A percentile compares a stretch with the other conserved stretches of the same genome.
Conservation (phyloP, 1,284 basidiomycete species). For the Ceratobasidium sp. region DNA sequence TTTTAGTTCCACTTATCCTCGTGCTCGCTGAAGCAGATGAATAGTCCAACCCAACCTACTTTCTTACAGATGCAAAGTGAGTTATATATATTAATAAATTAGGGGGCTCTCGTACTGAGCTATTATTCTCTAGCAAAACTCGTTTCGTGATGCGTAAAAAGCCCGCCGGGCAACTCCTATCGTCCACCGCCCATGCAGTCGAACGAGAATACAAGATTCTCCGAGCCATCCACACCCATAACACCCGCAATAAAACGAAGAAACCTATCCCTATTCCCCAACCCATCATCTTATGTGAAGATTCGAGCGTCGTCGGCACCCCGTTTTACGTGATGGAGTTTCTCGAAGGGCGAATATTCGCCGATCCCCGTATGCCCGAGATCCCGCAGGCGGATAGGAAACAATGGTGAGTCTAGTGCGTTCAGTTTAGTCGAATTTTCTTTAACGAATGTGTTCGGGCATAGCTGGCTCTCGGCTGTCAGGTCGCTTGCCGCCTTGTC, state of each 20-base stretch:
- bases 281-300: slow-evolving; percentile 85
- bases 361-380: slow-evolving; percentile 80
- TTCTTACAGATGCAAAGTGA: slow-evolving; percentile 79
- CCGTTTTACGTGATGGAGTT: slow-evolving; percentile 98
- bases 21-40: slow-evolving; percentile 40
- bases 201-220: slow-evolving; percentile 92
- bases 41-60: slow-evolving; percentile 95
- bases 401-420: slow-evolving; percentile 68
- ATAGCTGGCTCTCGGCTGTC: slow-evolving; percentile 81
- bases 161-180: slow-evolving; percentile 87
- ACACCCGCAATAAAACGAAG: slow-evolving; percentile 78
- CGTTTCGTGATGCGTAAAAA: slow-evolving; percentile 93
- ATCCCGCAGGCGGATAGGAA: slow-evolving; percentile 69
- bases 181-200: slow-evolving; percentile 91
- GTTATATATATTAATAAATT: no score
- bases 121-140: slow-evolving; percentile 58
- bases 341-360: slow-evolving; percentile 91
- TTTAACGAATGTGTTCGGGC: no score
- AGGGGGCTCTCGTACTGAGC: no score
- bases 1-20: slow-evolving; percentile 9
- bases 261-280: slow-evolving; percentile 84
- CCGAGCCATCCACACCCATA: slow-evolving; percentile 77
- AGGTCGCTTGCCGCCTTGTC: slow-evolving; percentile 79
- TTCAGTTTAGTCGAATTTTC: neutral
- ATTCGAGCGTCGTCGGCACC: slow-evolving; percentile 81